Evolutionary conservation across 805 yeast genomes (phyloP), one percentile per base, ranked within the genome.

Genomic region (Kazachstania taianensis): DNA sequence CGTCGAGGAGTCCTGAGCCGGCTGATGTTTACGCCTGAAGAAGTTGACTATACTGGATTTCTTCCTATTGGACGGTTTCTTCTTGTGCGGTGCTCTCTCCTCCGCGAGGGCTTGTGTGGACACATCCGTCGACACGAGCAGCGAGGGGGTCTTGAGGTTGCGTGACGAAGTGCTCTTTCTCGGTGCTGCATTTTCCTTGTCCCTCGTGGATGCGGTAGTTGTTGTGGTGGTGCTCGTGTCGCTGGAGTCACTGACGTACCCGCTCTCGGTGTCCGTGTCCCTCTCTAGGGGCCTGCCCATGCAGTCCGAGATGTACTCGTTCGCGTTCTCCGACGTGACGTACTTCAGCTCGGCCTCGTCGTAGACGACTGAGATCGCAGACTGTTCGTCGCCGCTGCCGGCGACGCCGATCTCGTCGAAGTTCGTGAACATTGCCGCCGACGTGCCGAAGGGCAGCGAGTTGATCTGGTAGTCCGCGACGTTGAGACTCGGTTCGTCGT

Each of bases 401-500:
- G 25, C 8, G 12, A 22, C 25, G 3, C 12, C 25, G 8, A 22
- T 22, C 8, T 22, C 25, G 4, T 22, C 25, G n/a, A n/a, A n/a
- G n/a, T n/a, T n/a, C n/a, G n/a, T n/a, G 12, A 22, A 22, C 12
- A 22, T 8, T 8, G 25, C 25, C 7, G 29, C 12, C 9, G 14
- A 10, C 8, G 14, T 13, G 17, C 13, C 31, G 52, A 53, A 51
- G 1, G 52, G 51, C 2, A 46, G 35, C 1, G 43, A 35, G 37
- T 55, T 55, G 7, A 57, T 22, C 13, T 48, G 37, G 30, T 44
- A 52, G 31, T 57, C 61, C 4, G 50, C 51, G 8, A 57, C 37
- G 28, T 50, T 52, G 25, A 56, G 35, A 36, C 42, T 49, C 13
- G 60, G 62, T 33, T 55, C 59, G 40, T 57, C 60, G 20, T 45